These are phyloP conservation scores for Phaeotremella fagi DNA, from an alignment of 768 basidiomycete genomes.

Conservation along the genomic window DNA sequence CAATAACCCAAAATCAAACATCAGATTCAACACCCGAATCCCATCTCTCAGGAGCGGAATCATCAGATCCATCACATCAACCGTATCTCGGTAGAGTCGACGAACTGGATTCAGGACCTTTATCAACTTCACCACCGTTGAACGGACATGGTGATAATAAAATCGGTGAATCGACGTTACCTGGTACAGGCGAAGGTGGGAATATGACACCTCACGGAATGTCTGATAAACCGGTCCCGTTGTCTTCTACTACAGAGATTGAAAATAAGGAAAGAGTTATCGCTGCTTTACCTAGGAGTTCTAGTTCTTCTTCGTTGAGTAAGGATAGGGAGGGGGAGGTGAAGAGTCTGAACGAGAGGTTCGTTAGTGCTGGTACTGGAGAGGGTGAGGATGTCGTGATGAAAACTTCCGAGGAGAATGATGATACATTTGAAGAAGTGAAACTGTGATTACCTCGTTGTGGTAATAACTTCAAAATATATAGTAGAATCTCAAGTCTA, in stretches of 20 bases:
- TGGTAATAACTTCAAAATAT: too few species aligned
- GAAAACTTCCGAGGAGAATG: neutral
- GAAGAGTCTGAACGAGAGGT: conserved; percentile 22
- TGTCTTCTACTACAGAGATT: conserved; percentile 37
- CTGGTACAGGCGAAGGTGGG: conserved; percentile 41
- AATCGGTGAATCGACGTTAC: conserved; percentile 6
- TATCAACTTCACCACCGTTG: conserved; percentile 10
- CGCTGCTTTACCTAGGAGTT: conserved; percentile 22
- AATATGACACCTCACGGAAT: conserved; percentile 46
- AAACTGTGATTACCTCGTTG: neutral
- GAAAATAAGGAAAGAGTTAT: conserved; percentile 14
- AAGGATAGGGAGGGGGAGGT: neutral
- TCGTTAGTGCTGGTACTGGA: conserved; percentile 11
- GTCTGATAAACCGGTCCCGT: conserved; percentile 43
- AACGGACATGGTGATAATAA: conserved; percentile 1
- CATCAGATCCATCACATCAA: conserved; percentile 34
- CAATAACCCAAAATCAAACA: neutral
- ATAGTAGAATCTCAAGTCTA: too few species aligned
- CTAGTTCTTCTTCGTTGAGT: neutral
- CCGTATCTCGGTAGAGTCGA: conserved; percentile 47
- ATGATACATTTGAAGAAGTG: neutral
- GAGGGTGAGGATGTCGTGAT: neutral
- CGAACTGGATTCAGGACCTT: conserved; percentile 47
- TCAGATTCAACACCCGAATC: neutral
- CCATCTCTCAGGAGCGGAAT: conserved; percentile 4